Evolutionary conservation across 2,329 filamentous ascomycete species (phyloP).

Genomic region (Exophiala bonariae): DNA sequence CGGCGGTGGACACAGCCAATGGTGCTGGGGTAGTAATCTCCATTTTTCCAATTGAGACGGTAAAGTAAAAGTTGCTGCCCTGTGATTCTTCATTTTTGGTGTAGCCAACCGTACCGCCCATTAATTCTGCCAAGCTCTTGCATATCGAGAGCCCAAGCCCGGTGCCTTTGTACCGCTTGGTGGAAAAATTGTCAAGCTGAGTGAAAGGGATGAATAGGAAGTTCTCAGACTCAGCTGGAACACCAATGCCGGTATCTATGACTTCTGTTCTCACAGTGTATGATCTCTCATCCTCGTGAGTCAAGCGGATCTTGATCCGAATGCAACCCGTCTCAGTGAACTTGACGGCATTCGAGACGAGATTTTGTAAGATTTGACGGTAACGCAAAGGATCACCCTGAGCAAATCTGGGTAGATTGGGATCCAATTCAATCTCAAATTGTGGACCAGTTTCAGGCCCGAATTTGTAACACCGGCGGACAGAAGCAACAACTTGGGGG

Average conservation of each 20-base stretch:
- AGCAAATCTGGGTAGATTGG: slow-evolving; percentile 46
- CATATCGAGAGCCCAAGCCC: slow-evolving; percentile 60
- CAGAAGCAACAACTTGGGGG: slow-evolving; percentile 17
- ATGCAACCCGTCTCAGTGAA: slow-evolving; percentile 61
- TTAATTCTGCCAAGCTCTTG: slow-evolving; percentile 56
- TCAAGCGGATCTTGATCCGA: slow-evolving; percentile 33
- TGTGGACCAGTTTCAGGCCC: slow-evolving; percentile 27
- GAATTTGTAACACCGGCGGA: slow-evolving; percentile 18
- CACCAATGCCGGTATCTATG: slow-evolving; percentile 56
- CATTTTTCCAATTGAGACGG: slow-evolving; percentile 26
- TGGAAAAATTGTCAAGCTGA: slow-evolving; percentile 55
- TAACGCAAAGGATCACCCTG: slow-evolving; percentile 61
- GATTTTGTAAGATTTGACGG: slow-evolving; percentile 63
- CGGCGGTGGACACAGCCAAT: slow-evolving; percentile 25
- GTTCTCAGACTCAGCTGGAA: slow-evolving; percentile 45
- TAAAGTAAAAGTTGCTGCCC: slow-evolving; percentile 26
- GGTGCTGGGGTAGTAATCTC: slow-evolving; percentile 20
- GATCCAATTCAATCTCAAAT: slow-evolving; percentile 40
- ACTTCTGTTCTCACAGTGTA: slow-evolving; percentile 47
- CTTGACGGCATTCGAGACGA: slow-evolving; percentile 62
- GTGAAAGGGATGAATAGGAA: slow-evolving; percentile 58
- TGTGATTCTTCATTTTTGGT: slow-evolving; percentile 32
- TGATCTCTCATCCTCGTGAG: slow-evolving; percentile 25
- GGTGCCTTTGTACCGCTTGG: slow-evolving; percentile 56
- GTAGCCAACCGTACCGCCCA: slow-evolving; percentile 55